Conservation (phyloP, 345 rosid genomes). For the Carallia brachiata region DNA sequence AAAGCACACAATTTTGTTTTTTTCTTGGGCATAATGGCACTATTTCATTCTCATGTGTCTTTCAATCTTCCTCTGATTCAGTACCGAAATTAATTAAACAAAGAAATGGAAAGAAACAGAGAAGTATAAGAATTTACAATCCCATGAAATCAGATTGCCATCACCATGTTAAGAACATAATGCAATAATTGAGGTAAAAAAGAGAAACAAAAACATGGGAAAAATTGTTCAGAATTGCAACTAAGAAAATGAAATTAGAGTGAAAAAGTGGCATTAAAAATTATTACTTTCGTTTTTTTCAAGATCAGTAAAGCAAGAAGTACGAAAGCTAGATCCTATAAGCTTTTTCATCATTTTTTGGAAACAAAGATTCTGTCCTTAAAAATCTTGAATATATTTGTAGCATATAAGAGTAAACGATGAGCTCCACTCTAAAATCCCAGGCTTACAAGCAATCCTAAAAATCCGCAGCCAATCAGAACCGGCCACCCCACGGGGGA, state of each 20-base stretch:
- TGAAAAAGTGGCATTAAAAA: background rate
- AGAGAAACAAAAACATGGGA: background rate
- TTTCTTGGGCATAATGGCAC: too few relatives aligned
- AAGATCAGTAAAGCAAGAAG: background rate
- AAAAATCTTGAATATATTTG: background rate
- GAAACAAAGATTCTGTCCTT: background rate
- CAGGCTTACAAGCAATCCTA: slow-evolving; percentile 21
- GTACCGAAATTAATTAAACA: background rate
- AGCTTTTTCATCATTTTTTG: background rate
- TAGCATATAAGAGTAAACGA: background rate
- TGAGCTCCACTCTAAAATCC: slow-evolving; percentile 1
- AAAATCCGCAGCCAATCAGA: slow-evolving; percentile 37
- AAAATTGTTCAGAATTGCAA: background rate
- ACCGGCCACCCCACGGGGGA: slow-evolving; percentile 25
- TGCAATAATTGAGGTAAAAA: background rate
- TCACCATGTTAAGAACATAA: background rate
- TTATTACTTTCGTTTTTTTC: slow-evolving; percentile 12
- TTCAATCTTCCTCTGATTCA: background rate
- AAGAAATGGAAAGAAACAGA: background rate
- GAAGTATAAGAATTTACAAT: background rate
- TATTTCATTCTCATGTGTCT: background rate
- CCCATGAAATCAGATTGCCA: background rate
- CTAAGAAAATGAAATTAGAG: background rate
- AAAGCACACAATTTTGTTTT: too few relatives aligned
- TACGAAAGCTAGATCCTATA: background rate